These are phyloP conservation scores for Eimeria praecox DNA, from an alignment of 169 alveolate species.

Conservation along the genomic window DNA sequence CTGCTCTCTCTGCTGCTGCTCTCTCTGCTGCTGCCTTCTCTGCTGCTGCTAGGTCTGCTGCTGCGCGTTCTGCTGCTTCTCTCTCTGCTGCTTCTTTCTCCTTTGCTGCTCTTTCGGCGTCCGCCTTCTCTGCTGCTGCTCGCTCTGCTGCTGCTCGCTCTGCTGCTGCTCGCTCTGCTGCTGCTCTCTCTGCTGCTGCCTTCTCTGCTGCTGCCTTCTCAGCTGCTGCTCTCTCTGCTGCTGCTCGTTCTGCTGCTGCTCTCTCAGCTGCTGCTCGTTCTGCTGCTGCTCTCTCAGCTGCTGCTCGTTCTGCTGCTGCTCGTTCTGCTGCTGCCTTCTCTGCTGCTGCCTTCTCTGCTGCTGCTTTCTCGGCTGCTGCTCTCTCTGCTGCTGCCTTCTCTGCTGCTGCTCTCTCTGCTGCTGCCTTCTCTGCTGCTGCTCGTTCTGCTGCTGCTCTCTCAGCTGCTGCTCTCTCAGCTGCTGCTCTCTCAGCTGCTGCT, in stretches of 20 bases:
- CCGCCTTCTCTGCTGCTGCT: neutral
- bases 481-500: neutral
- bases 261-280: neutral
- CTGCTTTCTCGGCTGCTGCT: neutral
- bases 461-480: neutral
- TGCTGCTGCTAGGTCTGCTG: neutral
- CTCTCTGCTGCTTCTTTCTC: neutral
- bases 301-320: neutral
- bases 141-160: neutral
- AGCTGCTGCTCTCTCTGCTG: neutral
- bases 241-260: too few relatives aligned
- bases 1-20: constrained; percentile 35
- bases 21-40: neutral
- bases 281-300: neutral
- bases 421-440: neutral
- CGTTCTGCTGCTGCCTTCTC: neutral
- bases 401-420: neutral
- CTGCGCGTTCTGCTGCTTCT: neutral
- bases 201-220: too few relatives aligned
- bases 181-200: neutral
- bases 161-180: neutral
- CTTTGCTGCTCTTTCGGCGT: neutral
- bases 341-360: neutral
- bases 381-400: neutral
- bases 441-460: neutral